A percentile compares a stretch with the other conserved stretches of the same genome.
Conservation (phyloP, 495 filamentous ascomycete genomes). For the Trichoderma orchidacearum region DNA sequence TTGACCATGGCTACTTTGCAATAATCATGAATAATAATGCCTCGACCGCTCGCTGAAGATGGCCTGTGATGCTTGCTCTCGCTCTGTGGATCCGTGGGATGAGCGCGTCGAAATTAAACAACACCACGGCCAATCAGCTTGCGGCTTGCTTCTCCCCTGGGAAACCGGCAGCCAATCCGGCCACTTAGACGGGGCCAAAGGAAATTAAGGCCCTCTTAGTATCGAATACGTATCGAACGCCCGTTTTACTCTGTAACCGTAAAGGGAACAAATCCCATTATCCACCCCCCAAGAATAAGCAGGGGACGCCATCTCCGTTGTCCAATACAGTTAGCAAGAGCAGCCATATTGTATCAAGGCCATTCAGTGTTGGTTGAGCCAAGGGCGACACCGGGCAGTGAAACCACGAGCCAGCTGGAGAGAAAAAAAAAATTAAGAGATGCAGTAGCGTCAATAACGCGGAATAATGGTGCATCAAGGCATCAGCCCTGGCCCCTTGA, state of each 20-base stretch:
- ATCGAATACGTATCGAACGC: not conserved
- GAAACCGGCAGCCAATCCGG: not conserved
- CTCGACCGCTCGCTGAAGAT: conserved; percentile 1
- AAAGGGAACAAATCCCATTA: not conserved
- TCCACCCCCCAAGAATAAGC: too few species aligned
- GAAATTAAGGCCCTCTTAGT: conserved; percentile 1
- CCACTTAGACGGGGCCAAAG: not conserved
- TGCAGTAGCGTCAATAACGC: too few species aligned
- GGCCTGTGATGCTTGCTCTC: not conserved
- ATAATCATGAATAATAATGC: not conserved
- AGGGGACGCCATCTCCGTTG: too few species aligned
- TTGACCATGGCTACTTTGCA: not conserved
- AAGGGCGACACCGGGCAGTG: too few species aligned
- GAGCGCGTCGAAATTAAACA: conserved; percentile 1
- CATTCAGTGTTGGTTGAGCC: not conserved
- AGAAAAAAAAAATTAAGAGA: too few species aligned
- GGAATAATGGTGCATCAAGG: too few species aligned
- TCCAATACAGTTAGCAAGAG: not conserved
- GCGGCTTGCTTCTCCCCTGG: not conserved
- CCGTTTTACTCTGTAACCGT: not conserved
- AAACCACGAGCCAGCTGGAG: not conserved
- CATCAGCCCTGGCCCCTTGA: not conserved
- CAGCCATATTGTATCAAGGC: not conserved
- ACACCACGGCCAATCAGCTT: not conserved
- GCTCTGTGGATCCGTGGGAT: not conserved